Base-by-base conservation (phyloP, 768 basidiomycete genomes). In the Auricularia sp. region DNA sequence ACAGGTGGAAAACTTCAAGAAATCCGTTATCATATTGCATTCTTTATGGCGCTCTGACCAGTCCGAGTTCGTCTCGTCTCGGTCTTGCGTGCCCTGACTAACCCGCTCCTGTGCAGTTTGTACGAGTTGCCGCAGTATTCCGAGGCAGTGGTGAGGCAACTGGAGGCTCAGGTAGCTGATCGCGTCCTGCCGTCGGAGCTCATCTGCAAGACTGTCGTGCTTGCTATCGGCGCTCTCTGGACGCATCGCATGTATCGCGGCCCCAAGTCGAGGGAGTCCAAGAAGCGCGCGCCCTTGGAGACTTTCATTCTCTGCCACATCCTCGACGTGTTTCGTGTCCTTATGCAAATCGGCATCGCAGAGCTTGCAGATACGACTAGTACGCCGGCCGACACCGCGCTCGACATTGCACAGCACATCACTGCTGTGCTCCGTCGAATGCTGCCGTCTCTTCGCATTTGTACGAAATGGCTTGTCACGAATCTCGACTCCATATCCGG, bases 351-450 rank as follows among this genome's bases (percentile, higher is more conserved):
- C 36, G 90, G 88, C 43, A 75, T 79, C 18, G 74, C 79, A 14
- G 84, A 93, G 69, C 79, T 93, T 12, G 76, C 79, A 61, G 83
- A 83, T 36, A 77, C 80, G 0, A 8, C 78, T 21, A 33, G 47
- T 14, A 67, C 56, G 7, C 23, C 84, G 11, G 77, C 81, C 67
- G 87, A 87, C 65, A 74, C 74, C 5, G 77, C 72, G 3, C 74
- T 80, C 43, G 85, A 87, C 71, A 78, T 93, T 12, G 90, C 90
- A 3, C 87, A 89, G 73, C 81, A 83, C 29, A 97, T 99, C 70
- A 89, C 90, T 1, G 94, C 94, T 1, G 81, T 83, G 12, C 88
- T 98, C 66, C 81, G 96, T 60, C 83, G 97, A 35, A 87, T 89
- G 4, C 78, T 98, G 5, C 94, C 94, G 3, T 87, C 91, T 5